Percentiles rank a stretch among this genome's conserved stretches.
phyloP scores from a whole-genome alignment of 2,329 filamentous ascomycete genomes.

The Xylariaceae sp. region DNA sequence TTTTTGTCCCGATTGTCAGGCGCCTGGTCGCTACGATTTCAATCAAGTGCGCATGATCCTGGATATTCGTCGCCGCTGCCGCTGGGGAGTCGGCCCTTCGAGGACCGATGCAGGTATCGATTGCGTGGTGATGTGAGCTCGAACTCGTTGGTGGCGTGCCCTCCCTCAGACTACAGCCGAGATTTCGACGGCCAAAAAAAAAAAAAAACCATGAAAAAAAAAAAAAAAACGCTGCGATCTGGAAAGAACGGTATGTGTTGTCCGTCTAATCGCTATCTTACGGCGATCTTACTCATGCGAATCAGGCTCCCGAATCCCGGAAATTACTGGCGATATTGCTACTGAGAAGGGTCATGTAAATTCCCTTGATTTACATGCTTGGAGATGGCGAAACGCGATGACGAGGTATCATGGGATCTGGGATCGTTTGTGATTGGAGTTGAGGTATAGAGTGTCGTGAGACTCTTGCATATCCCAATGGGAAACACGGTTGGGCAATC shows the following conservation, averaged over 20 bases:
- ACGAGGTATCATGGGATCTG: not conserved
- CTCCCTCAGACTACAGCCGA: not conserved
- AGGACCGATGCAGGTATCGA: conserved; percentile 36
- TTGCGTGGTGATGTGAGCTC: conserved; percentile 36
- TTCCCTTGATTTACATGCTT: not conserved
- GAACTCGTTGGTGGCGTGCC: no score
- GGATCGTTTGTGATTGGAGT: not conserved
- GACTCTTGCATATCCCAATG: not conserved
- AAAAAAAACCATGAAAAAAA: no score
- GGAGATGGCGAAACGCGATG: not conserved
- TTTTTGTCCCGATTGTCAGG: conserved; percentile 32
- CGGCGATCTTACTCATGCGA: no score
- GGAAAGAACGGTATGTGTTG: no score
- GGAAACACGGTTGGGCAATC: not conserved
- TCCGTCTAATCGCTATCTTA: no score
- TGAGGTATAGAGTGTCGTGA: not conserved
- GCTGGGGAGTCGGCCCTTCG: conserved; percentile 43
- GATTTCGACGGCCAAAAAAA: no score
- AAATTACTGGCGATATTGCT: no score
- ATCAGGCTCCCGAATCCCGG: no score
- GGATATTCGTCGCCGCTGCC: conserved; percentile 39
- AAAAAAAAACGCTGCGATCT: no score
- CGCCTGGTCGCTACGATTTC: conserved; percentile 44
- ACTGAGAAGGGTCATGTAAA: no score
- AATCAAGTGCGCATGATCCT: conserved; percentile 44